Base-by-base conservation (phyloP, 202 grass and related monocot genomes). In the Zoysia matrella region DNA sequence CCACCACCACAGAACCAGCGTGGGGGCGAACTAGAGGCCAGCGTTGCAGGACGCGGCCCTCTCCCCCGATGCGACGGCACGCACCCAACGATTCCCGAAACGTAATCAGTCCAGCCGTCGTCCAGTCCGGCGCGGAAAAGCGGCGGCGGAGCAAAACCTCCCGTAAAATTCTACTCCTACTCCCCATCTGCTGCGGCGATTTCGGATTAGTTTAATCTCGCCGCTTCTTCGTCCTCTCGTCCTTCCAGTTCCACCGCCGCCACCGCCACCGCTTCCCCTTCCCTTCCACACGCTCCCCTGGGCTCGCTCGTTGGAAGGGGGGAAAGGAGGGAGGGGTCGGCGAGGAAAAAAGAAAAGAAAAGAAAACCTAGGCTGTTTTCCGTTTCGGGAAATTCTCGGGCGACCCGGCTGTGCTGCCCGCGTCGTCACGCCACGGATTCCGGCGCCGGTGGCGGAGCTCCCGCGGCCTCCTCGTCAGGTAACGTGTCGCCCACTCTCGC, bases 361-460 rank as follows among this genome's bases (percentile, higher is more conserved):
- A 11, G 45, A 67, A 80, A 81, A 83, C 83, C 90, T 91, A 55
- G 8, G 73, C 66, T 65, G 7, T 66, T 93, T 97, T 89, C 93
- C 81, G 63, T 87, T 89, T 93, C 80, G 81, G 90, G 93, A 81
- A 97, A 83, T 69, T 77, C 74, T 69, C 70, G 76, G 72, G 2
- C 30, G 30, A 36, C 30, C 30, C 30, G 30, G 30, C 9, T 4
- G 53, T 56, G 14, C 1, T 55, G 39, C 44, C 68, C 39, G 22
- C 52, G 30, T 36, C 30, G 30, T 36, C 30, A 36, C 30, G 30
- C 30, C 47, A 56, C 55, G 72, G 13, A 52, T 49, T 75, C 73
- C 76, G 30, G 30, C 30, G 30, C 30, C 30, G 30, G 30, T 36
- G 30, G 30, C 30, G 30, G 30, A 36, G 30, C 30, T 51, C 10